Evolutionary conservation across 2,329 filamentous ascomycete species (phyloP).

Genomic region (Zalaria obscura): DNA sequence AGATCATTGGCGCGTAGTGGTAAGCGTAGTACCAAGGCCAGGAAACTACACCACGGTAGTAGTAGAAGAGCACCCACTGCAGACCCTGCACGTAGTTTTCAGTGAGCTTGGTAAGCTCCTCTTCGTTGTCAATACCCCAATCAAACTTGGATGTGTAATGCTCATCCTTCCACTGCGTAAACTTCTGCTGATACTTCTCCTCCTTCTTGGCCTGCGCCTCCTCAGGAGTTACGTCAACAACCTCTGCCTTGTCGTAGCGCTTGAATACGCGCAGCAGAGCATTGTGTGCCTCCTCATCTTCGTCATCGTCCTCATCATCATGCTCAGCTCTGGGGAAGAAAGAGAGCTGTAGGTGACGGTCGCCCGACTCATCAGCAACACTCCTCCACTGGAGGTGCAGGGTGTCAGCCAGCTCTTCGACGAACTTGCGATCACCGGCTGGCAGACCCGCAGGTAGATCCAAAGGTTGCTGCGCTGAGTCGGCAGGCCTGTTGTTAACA

Average conservation of each 20-base stretch:
- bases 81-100: constrained; percentile 97
- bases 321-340: constrained; percentile 38
- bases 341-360: constrained; percentile 51
- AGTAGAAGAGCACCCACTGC: constrained; percentile 97
- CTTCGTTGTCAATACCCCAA: constrained; percentile 70
- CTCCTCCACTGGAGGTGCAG: constrained; percentile 53
- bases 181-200: constrained; percentile 79
- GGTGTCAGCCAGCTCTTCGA: constrained; percentile 68
- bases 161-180: constrained; percentile 82
- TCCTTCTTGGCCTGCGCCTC: constrained; percentile 69
- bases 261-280: constrained; percentile 77
- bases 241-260: constrained; percentile 78
- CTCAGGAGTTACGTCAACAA: constrained; percentile 65
- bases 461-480: constrained; percentile 40
- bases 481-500: constrained; percentile 51
- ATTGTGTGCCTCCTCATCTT: constrained; percentile 71
- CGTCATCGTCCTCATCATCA: constrained; percentile 47
- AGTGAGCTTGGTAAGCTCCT: constrained; percentile 65
- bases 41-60: constrained; percentile 90
- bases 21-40: constrained; percentile 98
- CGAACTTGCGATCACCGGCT: constrained; percentile 82
- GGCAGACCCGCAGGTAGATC: constrained; percentile 61
- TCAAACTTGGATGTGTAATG: constrained; percentile 88
- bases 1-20: constrained; percentile 96
- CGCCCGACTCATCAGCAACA: constrained; percentile 47